phyloP scores from a whole-genome alignment of 1,284 basidiomycete genomes.

The Coriolopsis trogii region DNA sequence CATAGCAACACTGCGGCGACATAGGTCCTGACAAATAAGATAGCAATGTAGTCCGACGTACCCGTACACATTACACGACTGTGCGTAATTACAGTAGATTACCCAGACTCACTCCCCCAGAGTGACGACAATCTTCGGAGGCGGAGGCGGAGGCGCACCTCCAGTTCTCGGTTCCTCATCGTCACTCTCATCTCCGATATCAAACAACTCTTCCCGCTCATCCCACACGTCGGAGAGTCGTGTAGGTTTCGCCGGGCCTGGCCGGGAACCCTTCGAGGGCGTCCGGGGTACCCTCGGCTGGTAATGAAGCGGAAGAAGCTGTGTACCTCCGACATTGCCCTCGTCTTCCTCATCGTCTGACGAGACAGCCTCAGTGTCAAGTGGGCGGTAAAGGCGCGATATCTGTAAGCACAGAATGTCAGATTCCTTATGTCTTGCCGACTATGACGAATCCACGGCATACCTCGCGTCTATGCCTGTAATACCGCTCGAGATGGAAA shows the following conservation, averaged over 20 bases:
- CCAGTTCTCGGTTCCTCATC: constrained; percentile 22
- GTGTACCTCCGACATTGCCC: constrained; percentile 46
- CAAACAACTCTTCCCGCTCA: constrained; percentile 77
- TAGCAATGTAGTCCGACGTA: background rate
- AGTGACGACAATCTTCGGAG: constrained; percentile 30
- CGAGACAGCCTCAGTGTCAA: constrained; percentile 53
- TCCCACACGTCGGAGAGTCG: constrained; percentile 73
- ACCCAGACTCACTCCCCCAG: constrained; percentile 12
- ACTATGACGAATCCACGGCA: constrained; percentile 1
- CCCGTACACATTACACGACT: constrained; percentile 6
- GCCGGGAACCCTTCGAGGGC: too few species aligned
- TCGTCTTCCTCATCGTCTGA: constrained; percentile 54
- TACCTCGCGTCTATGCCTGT: constrained; percentile 78
- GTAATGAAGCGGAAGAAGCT: constrained; percentile 60
- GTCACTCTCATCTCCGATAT: constrained; percentile 66
- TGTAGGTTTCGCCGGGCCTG: constrained; percentile 23
- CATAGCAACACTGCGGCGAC: background rate
- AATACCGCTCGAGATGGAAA: constrained; percentile 71
- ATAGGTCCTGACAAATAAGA: background rate
- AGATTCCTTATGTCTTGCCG: background rate
- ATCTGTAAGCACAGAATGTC: constrained; percentile 48
- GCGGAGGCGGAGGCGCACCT: constrained; percentile 17
- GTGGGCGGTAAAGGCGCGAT: constrained; percentile 71
- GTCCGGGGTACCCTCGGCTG: constrained; percentile 16
- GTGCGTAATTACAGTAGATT: too few species aligned